A percentile compares a stretch with the other conserved stretches of the same genome.
Conservation (phyloP, 1,139 yeast genomes). For the Saccharomyces uvarum region DNA sequence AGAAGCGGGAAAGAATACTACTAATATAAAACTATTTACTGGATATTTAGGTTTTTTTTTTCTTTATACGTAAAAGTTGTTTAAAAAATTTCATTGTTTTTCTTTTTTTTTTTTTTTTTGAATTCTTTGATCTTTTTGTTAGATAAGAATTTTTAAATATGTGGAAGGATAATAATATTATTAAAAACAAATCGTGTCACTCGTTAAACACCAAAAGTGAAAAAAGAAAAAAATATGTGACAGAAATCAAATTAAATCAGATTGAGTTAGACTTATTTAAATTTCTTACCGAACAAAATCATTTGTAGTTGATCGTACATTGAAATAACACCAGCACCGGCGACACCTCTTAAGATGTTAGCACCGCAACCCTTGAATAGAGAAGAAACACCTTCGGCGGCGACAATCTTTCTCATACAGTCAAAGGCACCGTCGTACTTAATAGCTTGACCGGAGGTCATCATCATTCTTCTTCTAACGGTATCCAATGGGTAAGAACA, state of each 20-base stretch:
- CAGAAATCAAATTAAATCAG: neutral
- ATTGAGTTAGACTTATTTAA: conserved; percentile 34
- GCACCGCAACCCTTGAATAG: conserved; percentile 85
- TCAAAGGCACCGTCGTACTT: conserved; percentile 69
- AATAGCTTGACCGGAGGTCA: conserved; percentile 76
- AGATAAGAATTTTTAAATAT: neutral
- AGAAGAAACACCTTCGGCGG: conserved; percentile 63
- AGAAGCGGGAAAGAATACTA: neutral
- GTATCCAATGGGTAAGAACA: conserved; percentile 79
- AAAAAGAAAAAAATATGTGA: neutral
- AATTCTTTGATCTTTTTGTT: neutral
- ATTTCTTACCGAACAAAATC: conserved; percentile 67
- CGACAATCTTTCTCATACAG: conserved; percentile 62
- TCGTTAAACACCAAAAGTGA: neutral
- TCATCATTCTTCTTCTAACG: conserved; percentile 83
- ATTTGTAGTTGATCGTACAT: conserved; percentile 70
- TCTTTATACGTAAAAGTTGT: neutral
- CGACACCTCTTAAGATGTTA: conserved; percentile 80
- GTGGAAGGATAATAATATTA: conserved; percentile 1
- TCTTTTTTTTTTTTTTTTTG: neutral
- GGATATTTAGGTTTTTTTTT: neutral
- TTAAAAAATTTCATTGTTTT: neutral
- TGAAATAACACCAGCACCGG: conserved; percentile 80
- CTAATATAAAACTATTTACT: conserved; percentile 1
- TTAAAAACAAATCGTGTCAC: neutral